phyloP scores from a whole-genome alignment of 495 filamentous ascomycete genomes.

The Schizothecium vesticola region DNA sequence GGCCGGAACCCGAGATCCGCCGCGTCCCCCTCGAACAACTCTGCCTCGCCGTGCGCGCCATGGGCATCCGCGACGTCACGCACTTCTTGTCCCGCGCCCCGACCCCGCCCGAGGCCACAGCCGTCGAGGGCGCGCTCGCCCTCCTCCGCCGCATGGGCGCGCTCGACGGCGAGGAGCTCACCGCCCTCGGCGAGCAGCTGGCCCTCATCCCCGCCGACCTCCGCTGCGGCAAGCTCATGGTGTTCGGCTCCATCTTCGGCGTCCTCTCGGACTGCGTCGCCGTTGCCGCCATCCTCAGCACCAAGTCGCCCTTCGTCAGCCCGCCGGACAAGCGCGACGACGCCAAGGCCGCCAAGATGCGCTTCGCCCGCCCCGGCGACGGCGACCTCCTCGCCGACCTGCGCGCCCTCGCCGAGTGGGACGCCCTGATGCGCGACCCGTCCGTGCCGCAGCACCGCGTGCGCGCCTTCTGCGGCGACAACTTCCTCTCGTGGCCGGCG shows the following conservation, averaged over 20 bases:
- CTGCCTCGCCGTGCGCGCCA: conserved; percentile 87
- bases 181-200: conserved; percentile 83
- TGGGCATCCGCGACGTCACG: conserved; percentile 79
- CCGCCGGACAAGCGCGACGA: conserved; percentile 77
- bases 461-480: conserved; percentile 75
- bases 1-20: conserved; percentile 89
- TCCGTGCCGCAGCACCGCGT: conserved; percentile 56
- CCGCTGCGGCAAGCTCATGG: conserved; percentile 88
- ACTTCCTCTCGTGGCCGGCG: conserved; percentile 79
- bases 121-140: conserved; percentile 75
- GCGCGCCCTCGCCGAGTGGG: conserved; percentile 77
- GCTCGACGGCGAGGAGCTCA: conserved; percentile 75
- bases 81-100: conserved; percentile 79
- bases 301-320: conserved; percentile 76
- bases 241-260: conserved; percentile 89
- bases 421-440: conserved; percentile 47
- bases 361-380: conserved; percentile 62
- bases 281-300: conserved; percentile 85
- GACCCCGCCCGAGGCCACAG: conserved; percentile 76
- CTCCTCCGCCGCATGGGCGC: conserved; percentile 83
- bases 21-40: conserved; percentile 91
- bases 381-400: conserved; percentile 88
- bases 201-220: conserved; percentile 93
- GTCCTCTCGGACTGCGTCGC: conserved; percentile 83
- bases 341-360: conserved; percentile 66